phyloP scores from a whole-genome alignment of 2,329 filamentous ascomycete species.

The Aspergillus candidus region DNA sequence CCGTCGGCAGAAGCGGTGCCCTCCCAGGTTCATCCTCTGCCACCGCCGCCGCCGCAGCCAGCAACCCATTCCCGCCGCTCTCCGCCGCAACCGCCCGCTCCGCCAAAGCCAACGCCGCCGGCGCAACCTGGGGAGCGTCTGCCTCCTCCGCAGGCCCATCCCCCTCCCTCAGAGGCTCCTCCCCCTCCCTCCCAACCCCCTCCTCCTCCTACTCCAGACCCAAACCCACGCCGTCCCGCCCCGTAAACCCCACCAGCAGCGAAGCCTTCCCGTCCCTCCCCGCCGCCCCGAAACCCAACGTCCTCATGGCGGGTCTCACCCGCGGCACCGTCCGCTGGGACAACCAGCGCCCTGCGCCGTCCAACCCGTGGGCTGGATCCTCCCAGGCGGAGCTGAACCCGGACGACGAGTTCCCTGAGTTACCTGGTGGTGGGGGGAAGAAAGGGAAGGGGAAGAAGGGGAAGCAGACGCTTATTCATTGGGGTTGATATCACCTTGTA shows the following conservation, averaged over 20 bases:
- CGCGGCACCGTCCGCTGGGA: constrained; percentile 44
- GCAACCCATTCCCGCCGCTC: constrained; percentile 44
- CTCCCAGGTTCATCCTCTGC: constrained; percentile 34
- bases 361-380: constrained; percentile 35
- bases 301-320: constrained; percentile 46
- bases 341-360: constrained; percentile 28
- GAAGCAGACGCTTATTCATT: constrained; percentile 37
- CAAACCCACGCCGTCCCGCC: constrained; percentile 16
- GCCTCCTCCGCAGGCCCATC: constrained; percentile 18
- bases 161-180: constrained; percentile 18
- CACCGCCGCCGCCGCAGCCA: constrained; percentile 2
- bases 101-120: constrained; percentile 18
- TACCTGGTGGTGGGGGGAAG: constrained; percentile 22
- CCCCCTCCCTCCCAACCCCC: constrained; percentile 16
- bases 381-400: constrained; percentile 18
- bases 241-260: constrained; percentile 21
- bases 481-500: constrained; percentile 22
- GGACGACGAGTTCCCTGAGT: constrained; percentile 16
- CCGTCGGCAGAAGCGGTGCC: constrained; percentile 54
- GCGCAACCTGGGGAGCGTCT: constrained; percentile 20
- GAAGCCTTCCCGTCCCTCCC: constrained; percentile 82
- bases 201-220: constrained; percentile 11
- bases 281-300: constrained; percentile 63
- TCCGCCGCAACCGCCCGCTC: constrained; percentile 22
- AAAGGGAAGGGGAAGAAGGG: constrained; percentile 38